Evolutionary conservation across 352 stramenopile species (phyloP), one percentile per base, ranked within the genome.

Genomic region (Hyphochytrium catenoides): DNA sequence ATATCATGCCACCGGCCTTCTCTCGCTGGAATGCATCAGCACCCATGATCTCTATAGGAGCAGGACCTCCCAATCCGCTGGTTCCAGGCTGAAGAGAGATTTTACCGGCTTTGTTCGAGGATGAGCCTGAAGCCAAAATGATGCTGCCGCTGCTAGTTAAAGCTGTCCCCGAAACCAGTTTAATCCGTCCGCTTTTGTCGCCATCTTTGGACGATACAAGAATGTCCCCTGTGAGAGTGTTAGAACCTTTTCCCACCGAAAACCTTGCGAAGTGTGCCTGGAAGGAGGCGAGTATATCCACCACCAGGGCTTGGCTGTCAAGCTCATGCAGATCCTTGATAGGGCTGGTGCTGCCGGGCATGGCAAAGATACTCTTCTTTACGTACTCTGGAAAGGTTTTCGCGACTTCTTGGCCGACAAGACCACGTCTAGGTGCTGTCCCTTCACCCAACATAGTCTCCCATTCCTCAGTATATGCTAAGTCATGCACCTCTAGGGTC

Each of bases 301-400:
- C 67, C 3, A 73, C 62, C 4, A 95, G 72, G 16, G 60, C 57
- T 30, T 87, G 70, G 43, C 93, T 93, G 55, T 95, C 78, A 21
- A 95, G 75, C 62, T 94, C 73, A 38, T 87, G 64, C 43, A 95
- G 94, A 29, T 87, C 44, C 25, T 84, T 54, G 21, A 89, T 61
- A 6, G 54, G 67, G 39, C 91, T 83, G 28, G 74, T 69, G 43
- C 87, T 82, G 37, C 91, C 74, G 0, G 60, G 63, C 8, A 93
- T 36, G 16, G 58, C 39, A 39, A 78, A 83, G n/a, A 76, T 66
- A 18, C 78, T 62, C 12, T 85, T 50, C 27, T 70, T 65, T 21
- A 93, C 58, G 43, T 93, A 82, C 50, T 95, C 83, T 16, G 82
- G 82, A 46, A 93, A 93, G 0, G 82, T 66, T 34, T 85, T 55